phyloP scores from a whole-genome alignment of 345 rosid species.

The Melaleuca alternifolia region DNA sequence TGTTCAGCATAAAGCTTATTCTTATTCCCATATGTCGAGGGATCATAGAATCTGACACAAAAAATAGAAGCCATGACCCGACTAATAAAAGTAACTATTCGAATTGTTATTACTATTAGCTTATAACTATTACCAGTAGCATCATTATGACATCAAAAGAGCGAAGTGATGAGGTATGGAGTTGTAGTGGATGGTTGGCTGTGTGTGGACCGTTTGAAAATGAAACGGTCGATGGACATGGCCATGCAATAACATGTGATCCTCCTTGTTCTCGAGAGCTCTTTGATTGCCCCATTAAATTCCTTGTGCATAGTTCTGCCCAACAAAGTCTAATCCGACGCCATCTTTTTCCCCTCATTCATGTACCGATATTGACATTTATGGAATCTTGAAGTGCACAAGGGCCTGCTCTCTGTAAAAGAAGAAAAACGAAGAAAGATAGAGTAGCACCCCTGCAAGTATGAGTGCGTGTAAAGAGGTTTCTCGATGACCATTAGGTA shows the following conservation, averaged over 20 bases:
- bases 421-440: neutral
- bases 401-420: neutral
- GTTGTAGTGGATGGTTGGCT: neutral
- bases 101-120: neutral
- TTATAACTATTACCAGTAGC: neutral
- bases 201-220: neutral
- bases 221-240: neutral
- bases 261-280: neutral
- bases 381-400: neutral
- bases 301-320: neutral
- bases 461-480: neutral
- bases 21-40: too few relatives aligned
- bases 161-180: neutral
- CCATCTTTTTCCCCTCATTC: neutral
- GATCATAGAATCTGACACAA: too few relatives aligned
- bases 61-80: too few relatives aligned
- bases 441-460: neutral
- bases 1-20: neutral
- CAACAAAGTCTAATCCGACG: neutral
- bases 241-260: neutral
- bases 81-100: neutral
- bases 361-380: neutral
- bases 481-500: neutral
- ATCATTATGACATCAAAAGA: neutral
- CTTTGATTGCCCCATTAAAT: neutral